Evolutionary conservation across 106 monocot genomes (phyloP), one percentile per base, ranked within the genome.

Genomic region (Dendrobium nobile): DNA sequence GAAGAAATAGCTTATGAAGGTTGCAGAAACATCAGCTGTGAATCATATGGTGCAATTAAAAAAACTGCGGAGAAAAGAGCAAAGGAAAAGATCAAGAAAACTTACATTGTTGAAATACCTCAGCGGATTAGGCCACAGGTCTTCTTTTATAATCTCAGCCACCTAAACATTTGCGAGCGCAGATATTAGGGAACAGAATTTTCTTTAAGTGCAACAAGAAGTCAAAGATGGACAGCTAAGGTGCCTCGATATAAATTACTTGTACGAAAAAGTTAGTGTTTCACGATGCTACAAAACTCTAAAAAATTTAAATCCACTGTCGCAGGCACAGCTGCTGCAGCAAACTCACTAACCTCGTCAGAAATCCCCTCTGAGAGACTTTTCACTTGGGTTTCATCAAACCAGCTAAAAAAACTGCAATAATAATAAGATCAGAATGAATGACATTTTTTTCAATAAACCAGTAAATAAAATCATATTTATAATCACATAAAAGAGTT

Each of bases 51-150:
- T 37, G 37, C 37, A 2, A 0, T 0, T 37, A 37, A 37, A 37
- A 37, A 37, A 37, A 3, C 37, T 37, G 37, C 37, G 37, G 54
- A 72, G 4, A 37, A 73, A 47, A 45, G 11, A 54, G 55, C 77
- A 28, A 26, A 43, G 7, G 44, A 20, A 42, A 47, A 75, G 16
- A 33, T 65, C 16, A 44, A 55, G 37, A 37, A 37, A 8, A 59
- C 88, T 81, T 51, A 91, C 94, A 85, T 89, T 94, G 67, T 94
- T 91, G 79, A 94, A 91, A 74, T 94, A 94, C 85, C 85, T 94
- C 61, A 94, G 79, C 79, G 94, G 94, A 73, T 94, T 88, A 2
- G 94, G 91, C 91, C 94, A 94, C 28, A 94, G 77, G 70, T 94
- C 91, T 86, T 94, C 94, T 82, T 94, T 94, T 44, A 94, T 91